These are phyloP conservation scores for Fusarium compactum DNA, from an alignment of 2,329 filamentous ascomycete species.

Conservation along the genomic window DNA sequence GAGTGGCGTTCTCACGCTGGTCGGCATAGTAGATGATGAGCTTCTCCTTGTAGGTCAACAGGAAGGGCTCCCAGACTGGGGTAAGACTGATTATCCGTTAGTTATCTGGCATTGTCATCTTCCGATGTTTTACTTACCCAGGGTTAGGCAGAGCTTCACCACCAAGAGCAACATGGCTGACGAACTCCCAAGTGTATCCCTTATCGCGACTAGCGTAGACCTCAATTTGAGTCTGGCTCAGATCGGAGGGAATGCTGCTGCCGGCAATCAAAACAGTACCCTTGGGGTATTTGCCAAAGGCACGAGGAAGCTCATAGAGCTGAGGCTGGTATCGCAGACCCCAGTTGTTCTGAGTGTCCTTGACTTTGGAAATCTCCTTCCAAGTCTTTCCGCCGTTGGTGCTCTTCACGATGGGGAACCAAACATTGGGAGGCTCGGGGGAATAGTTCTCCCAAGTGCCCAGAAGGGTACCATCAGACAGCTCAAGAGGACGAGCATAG, in stretches of 20 bases:
- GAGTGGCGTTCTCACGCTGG: constrained; percentile 68
- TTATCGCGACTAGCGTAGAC: constrained; percentile 73
- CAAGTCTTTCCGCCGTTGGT: constrained; percentile 69
- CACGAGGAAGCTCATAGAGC: constrained; percentile 71
- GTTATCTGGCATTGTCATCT: too few species aligned
- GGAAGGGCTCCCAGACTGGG: constrained; percentile 65
- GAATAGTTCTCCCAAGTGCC: constrained; percentile 69
- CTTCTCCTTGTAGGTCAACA: constrained; percentile 68
- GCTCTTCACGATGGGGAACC: constrained; percentile 67
- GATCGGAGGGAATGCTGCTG: constrained; percentile 69
- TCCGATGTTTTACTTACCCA: constrained; percentile 45
- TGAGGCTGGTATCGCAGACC: constrained; percentile 78
- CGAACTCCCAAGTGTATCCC: constrained; percentile 74
- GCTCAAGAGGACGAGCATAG: constrained; percentile 59
- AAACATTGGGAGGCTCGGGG: constrained; percentile 65
- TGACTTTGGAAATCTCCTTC: constrained; percentile 71
- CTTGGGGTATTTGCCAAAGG: constrained; percentile 67
- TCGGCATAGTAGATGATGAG: constrained; percentile 78
- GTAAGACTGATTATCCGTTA: constrained; percentile 57
- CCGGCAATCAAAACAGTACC: constrained; percentile 73
- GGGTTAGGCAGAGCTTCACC: constrained; percentile 71
- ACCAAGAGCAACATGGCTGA: constrained; percentile 73
- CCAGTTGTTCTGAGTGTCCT: constrained; percentile 72
- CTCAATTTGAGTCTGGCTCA: constrained; percentile 75
- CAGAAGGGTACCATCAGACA: constrained; percentile 61